Base-by-base conservation (phyloP, 257 asterid genomes). In the Nyctanthes arbortristis region DNA sequence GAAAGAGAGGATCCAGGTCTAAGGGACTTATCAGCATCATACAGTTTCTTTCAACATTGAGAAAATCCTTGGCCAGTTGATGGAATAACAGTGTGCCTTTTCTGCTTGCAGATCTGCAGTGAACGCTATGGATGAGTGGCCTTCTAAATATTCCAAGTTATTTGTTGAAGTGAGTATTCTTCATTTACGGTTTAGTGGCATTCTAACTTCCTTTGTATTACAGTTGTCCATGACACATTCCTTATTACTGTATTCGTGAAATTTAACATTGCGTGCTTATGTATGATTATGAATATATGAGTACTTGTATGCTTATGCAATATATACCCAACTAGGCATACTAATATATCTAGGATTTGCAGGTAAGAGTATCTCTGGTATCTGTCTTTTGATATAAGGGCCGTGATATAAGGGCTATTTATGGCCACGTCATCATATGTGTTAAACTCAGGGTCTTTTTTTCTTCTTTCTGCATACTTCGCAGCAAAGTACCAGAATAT, bases 91-190 rank as follows among this genome's bases (percentile, higher is more conserved):
- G 28, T 55, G 55, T 68, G 28, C 52, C 40, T 22, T 65, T 70
- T 31, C 73, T 32, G 62, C 59, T 72, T 69, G 39, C 82, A 91
- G 99, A 85, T 82, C 97, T 28, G 92, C 89, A 0, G 97, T 94
- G 72, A 94, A 81, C 58, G 99, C 91, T 54, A 77, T 91, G 49
- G 99, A 91, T 67, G 99, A 94, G 81, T 94, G 99, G 97, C 99
- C 99, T 75, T 91, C 97, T 79, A 89, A 91, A 87, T 91, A 88
- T 74, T 94, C 99, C 78, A 94, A 91, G 84, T 73, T 94, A 67
- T 91, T 87, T 74, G 79, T 91, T 63, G 90, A 91, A 82, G 99
- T 91, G 80, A 89, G 96, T 32, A 20, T 70, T 45, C 72, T 20
- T 45, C 54, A 9, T 58, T 75, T 65, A 73, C 45, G 32, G 37